Conservation (phyloP, 2,329 filamentous ascomycete genomes). For the Clonostachys chloroleuca region DNA sequence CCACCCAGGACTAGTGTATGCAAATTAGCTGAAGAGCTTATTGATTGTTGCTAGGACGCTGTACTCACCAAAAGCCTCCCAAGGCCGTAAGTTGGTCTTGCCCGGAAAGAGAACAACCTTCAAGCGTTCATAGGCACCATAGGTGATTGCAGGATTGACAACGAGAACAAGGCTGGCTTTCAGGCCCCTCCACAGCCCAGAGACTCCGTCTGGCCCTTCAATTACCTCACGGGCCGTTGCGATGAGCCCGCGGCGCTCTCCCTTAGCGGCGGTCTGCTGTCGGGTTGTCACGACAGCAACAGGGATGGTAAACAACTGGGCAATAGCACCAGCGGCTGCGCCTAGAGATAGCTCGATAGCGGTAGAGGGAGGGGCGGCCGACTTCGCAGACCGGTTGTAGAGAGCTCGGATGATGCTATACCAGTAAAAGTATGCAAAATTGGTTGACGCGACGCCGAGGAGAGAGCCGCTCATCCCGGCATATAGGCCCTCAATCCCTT, state of each 20-base stretch:
- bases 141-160: slow-evolving; percentile 95
- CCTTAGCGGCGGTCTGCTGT: slow-evolving; percentile 87
- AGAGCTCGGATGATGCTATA: slow-evolving; percentile 83
- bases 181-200: slow-evolving; percentile 88
- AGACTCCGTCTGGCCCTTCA: slow-evolving; percentile 82
- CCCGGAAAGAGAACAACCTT: slow-evolving; percentile 74
- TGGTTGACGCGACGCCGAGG: slow-evolving; percentile 90
- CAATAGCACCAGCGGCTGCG: slow-evolving; percentile 82
- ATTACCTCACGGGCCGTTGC: slow-evolving; percentile 88
- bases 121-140: slow-evolving; percentile 90
- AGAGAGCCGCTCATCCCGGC: slow-evolving; percentile 83
- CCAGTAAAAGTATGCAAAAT: slow-evolving; percentile 99
- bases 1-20: slow-evolving; percentile 71
- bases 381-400: slow-evolving; percentile 62
- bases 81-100: slow-evolving; percentile 69
- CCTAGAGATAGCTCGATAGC: slow-evolving; percentile 79
- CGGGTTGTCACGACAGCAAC: slow-evolving; percentile 93
- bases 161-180: slow-evolving; percentile 95
- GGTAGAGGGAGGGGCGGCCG: slow-evolving; percentile 61
- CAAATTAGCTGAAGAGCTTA: background rate
- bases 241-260: slow-evolving; percentile 78
- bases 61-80: slow-evolving; percentile 85
- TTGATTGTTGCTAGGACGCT: background rate
- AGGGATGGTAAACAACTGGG: slow-evolving; percentile 94
- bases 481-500: slow-evolving; percentile 81